Conservation (phyloP, 192 early-diverging fungal genomes). For the Dissophora globulifera region DNA sequence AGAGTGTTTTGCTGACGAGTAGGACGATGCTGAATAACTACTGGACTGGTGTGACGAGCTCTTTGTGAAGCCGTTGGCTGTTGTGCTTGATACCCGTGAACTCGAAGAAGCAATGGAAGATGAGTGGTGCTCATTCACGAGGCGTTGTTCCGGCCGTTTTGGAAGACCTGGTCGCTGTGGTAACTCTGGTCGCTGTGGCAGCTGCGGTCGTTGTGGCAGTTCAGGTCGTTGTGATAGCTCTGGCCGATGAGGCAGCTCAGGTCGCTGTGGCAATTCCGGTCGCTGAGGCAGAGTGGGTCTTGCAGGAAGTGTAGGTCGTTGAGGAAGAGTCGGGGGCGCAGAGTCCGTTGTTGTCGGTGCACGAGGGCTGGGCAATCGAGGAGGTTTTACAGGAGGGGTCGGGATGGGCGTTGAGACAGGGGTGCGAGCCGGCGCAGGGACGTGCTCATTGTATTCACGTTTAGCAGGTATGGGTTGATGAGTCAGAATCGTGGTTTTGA, state of each 20-base stretch:
- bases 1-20: slow-evolving; percentile 1
- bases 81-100: background rate
- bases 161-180: slow-evolving; percentile 22
- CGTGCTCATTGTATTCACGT: no score
- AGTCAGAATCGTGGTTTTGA: no score
- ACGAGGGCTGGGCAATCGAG: background rate
- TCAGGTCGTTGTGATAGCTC: slow-evolving; percentile 29
- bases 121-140: slow-evolving; percentile 12
- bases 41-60: slow-evolving; percentile 1
- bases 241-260: slow-evolving; percentile 15
- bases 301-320: slow-evolving; percentile 19
- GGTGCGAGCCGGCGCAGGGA: no score
- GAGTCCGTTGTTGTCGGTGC: background rate
- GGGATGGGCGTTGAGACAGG: background rate
- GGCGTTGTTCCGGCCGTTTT: slow-evolving; percentile 5
- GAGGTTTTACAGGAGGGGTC: slow-evolving; percentile 17
- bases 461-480: no score
- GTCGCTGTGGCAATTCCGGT: slow-evolving; percentile 4
- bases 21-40: background rate
- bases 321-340: slow-evolving; percentile 10
- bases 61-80: background rate
- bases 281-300: slow-evolving; percentile 18
- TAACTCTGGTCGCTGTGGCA: slow-evolving; percentile 9
- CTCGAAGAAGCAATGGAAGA: slow-evolving; percentile 13
- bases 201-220: slow-evolving; percentile 11